phyloP scores from a whole-genome alignment of 345 rosid species.

The Salix brachista region DNA sequence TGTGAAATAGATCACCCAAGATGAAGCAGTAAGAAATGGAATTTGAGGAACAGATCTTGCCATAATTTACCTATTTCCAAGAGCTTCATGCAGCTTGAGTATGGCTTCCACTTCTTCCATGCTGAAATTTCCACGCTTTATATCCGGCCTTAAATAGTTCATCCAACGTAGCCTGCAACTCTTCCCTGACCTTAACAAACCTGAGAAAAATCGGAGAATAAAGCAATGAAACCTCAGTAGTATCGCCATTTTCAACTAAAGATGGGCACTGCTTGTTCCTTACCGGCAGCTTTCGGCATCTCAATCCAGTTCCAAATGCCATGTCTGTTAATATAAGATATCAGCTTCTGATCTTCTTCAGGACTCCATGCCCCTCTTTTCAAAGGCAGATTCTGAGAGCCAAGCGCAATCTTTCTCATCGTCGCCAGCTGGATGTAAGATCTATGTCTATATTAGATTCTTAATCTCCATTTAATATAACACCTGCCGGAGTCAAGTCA shows the following conservation, averaged over 20 bases:
- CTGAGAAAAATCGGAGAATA: constrained; percentile 17
- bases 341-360: constrained; percentile 36
- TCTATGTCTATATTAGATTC: no score
- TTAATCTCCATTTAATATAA: no score
- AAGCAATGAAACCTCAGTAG: background rate
- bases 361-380: constrained; percentile 35
- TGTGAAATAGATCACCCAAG: no score
- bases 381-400: background rate
- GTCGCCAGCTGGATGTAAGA: no score
- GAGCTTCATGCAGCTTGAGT: constrained; percentile 32
- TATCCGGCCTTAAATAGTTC: constrained; percentile 52
- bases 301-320: constrained; percentile 42
- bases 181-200: constrained; percentile 53
- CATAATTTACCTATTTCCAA: constrained; percentile 44
- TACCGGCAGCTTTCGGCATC: constrained; percentile 42
- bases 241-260: background rate
- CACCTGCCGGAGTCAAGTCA: background rate
- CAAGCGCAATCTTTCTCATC: no score
- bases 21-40: no score
- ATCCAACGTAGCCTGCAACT: constrained; percentile 74
- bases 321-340: constrained; percentile 27
- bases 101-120: constrained; percentile 46
- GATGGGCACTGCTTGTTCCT: background rate
- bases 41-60: no score
- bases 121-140: constrained; percentile 56